Evolutionary conservation across 2,329 filamentous ascomycete genomes (phyloP).

Genomic region (Zelopaecilomyces penicillatus): DNA sequence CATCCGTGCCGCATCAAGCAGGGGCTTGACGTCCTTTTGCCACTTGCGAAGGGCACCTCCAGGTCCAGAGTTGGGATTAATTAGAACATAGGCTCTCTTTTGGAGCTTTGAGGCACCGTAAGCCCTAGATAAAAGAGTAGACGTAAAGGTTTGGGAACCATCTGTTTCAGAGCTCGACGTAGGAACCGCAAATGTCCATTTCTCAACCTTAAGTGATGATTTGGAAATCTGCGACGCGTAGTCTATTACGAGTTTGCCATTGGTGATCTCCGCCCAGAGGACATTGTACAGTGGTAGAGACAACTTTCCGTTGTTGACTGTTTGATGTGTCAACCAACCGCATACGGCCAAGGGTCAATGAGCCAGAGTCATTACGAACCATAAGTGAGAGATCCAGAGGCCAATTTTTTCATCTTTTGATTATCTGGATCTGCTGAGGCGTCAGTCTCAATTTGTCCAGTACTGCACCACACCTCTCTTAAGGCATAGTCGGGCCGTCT

Average conservation of each 20-base stretch:
- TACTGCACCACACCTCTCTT: too few relatives aligned
- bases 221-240: slow-evolving; percentile 57
- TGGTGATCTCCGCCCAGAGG: slow-evolving; percentile 65
- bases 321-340: too few relatives aligned
- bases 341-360: too few relatives aligned
- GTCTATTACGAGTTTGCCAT: slow-evolving; percentile 57
- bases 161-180: slow-evolving; percentile 12
- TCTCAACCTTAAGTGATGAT: slow-evolving; percentile 50
- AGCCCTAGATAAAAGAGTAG: slow-evolving; percentile 56
- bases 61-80: slow-evolving; percentile 87
- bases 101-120: slow-evolving; percentile 60
- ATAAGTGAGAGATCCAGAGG: not conserved
- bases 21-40: slow-evolving; percentile 65
- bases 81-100: slow-evolving; percentile 76
- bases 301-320: slow-evolving; percentile 18
- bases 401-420: slow-evolving; percentile 3
- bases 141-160: slow-evolving; percentile 51
- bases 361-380: too few relatives aligned
- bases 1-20: slow-evolving; percentile 77
- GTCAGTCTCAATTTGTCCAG: not conserved
- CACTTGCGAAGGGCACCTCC: slow-evolving; percentile 68
- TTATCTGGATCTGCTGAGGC: slow-evolving; percentile 5
- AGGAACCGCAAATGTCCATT: slow-evolving; percentile 45
- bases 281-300: slow-evolving; percentile 72
- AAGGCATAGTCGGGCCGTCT: not conserved